Evolutionary conservation across 2,329 filamentous ascomycete species (phyloP).

Genomic region (Xylaria sp.): DNA sequence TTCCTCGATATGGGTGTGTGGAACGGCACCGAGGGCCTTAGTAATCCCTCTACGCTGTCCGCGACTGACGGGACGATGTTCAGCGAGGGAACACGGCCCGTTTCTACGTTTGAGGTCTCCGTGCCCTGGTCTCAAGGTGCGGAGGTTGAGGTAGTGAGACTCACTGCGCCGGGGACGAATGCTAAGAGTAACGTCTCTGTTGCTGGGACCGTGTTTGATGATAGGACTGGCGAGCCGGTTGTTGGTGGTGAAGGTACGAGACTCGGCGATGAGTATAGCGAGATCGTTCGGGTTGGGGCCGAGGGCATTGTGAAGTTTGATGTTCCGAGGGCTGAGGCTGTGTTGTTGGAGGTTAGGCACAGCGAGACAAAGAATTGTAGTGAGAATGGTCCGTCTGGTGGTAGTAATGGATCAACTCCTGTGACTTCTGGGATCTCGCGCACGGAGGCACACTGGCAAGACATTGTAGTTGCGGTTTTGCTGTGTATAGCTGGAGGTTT

Average conservation of each 20-base stretch:
- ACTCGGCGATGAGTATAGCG: constrained; percentile 35
- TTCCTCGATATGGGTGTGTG: constrained; percentile 52
- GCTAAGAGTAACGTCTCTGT: constrained; percentile 50
- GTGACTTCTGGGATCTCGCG: background rate
- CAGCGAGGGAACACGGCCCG: constrained; percentile 45
- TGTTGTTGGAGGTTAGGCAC: constrained; percentile 45
- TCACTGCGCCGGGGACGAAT: constrained; percentile 50
- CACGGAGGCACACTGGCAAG: constrained; percentile 5
- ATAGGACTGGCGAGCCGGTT: constrained; percentile 40
- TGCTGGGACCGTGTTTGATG: constrained; percentile 48
- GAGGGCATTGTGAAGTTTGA: constrained; percentile 42
- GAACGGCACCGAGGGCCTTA: constrained; percentile 50
- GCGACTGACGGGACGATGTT: constrained; percentile 47
- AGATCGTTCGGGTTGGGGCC: constrained; percentile 44
- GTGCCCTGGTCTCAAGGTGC: constrained; percentile 47
- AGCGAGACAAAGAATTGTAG: background rate
- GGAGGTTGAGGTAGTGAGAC: constrained; percentile 42
- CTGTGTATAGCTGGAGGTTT: constrained; percentile 10
- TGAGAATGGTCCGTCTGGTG: constrained; percentile 14
- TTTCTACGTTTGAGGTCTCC: constrained; percentile 41
- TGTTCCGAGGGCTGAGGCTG: constrained; percentile 47
- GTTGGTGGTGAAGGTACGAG: constrained; percentile 31
- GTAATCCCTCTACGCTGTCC: constrained; percentile 49
- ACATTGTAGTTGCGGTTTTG: constrained; percentile 17
- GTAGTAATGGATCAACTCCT: constrained; percentile 6